phyloP scores from a whole-genome alignment of 2,329 filamentous ascomycete genomes.

The Neofusicoccum sp. region DNA sequence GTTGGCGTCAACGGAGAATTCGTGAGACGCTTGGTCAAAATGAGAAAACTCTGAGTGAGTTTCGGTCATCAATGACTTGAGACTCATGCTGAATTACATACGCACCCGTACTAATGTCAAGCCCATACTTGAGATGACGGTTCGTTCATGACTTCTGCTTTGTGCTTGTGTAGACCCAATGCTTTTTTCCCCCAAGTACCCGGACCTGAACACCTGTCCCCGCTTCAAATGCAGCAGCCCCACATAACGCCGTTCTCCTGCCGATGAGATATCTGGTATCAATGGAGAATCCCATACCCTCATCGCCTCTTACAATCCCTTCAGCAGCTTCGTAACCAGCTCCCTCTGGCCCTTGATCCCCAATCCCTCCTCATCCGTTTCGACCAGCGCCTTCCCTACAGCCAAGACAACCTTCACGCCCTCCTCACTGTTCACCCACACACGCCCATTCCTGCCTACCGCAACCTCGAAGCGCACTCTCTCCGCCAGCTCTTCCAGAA shows the following conservation, averaged over 20 bases:
- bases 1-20: too few relatives aligned
- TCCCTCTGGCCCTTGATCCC: constrained; percentile 69
- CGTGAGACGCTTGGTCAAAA: too few relatives aligned
- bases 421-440: constrained; percentile 79
- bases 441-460: constrained; percentile 85
- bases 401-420: constrained; percentile 72
- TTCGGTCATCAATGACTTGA: too few relatives aligned
- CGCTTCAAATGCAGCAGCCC: neutral
- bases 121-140: too few relatives aligned
- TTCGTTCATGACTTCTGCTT: too few relatives aligned
- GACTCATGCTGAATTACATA: too few relatives aligned
- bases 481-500: constrained; percentile 80
- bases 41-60: too few relatives aligned
- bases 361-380: constrained; percentile 72
- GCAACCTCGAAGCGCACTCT: constrained; percentile 91
- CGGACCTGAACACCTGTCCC: neutral
- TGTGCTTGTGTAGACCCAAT: too few relatives aligned
- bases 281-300: neutral
- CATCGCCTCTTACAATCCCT: constrained; percentile 45
- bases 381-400: constrained; percentile 76
- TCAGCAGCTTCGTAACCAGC: constrained; percentile 67
- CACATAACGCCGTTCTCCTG: neutral
- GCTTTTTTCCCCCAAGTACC: too few relatives aligned
- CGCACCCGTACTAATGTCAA: too few relatives aligned
- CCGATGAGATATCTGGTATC: neutral